Evolutionary conservation across 2,329 filamentous ascomycete species (phyloP), one percentile per base, ranked within the genome.

Genomic region (Phyllachora maydis): DNA sequence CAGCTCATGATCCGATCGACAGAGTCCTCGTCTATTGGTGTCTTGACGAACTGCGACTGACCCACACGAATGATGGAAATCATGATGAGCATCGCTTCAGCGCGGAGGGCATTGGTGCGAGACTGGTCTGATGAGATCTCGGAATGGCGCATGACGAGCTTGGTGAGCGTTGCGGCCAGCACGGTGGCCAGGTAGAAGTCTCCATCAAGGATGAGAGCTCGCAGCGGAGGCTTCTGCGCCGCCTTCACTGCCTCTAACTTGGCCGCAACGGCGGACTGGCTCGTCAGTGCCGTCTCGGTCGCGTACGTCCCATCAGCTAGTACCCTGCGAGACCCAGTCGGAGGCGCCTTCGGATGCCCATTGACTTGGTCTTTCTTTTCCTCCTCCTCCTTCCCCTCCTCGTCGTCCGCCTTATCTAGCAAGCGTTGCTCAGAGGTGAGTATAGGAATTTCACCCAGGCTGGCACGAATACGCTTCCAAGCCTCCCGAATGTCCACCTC

Each of bases 41-140:
- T 76, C 56, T 95, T 95, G 42, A 91, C 88, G 36, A 98, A 98
- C 33, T 92, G 81, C n/a, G 85, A 95, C 50, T 98, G 88, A 19
- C 88, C 88, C 30, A 93, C 88, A 23, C 88, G 82, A 35, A 98
- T 81, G 35, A 98, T 90, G 4, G 88, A 95, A 37, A 98, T 92
- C 83, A 95, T 92, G 44, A 98, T 95, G 25, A 98, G 64, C 88
- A 98, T 98, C 21, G 88, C 88, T 49, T 98, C 88, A 4, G 88
- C 88, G 23, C 81, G 75, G 14, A 98, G 64, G 15, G 85, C 83
- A 38, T 98, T 98, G 15, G 85, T 95, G 18, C 88, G 74, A 20
- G 78, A 77, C 20, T 61, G 51, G 38, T 93, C 85, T 13, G 74
- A 57, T 2, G 85, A 93, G 29, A 95, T 83, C 43, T 95, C 83